Percentiles rank a stretch among this genome's conserved stretches.
Evolutionary conservation across 805 yeast species (phyloP).

Genomic region (Pichia paraexigua): DNA sequence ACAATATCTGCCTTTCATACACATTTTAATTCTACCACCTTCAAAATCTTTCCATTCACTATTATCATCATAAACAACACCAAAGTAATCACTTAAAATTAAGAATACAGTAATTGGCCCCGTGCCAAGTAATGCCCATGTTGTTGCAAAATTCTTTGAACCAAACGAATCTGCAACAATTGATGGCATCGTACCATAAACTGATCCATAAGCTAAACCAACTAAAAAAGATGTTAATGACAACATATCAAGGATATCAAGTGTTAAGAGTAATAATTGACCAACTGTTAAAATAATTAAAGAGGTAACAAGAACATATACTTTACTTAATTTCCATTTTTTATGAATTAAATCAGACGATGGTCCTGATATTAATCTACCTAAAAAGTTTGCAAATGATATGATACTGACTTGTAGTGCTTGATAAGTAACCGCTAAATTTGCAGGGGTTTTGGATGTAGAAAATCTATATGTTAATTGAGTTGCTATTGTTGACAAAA

Average conservation of each 20-base stretch:
- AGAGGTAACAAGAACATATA: constrained; percentile 54
- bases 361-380: constrained; percentile 59
- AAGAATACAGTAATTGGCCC: constrained; percentile 57
- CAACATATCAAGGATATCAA: constrained; percentile 36
- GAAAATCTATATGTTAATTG: constrained; percentile 1
- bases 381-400: constrained; percentile 57
- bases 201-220: constrained; percentile 63
- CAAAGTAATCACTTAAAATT: constrained; percentile 47
- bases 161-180: constrained; percentile 69
- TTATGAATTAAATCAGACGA: constrained; percentile 53
- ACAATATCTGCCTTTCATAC: constrained; percentile 38
- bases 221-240: constrained; percentile 44
- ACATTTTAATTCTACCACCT: constrained; percentile 23
- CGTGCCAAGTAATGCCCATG: constrained; percentile 70
- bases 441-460: constrained; percentile 15
- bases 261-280: constrained; percentile 29
- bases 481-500: neutral
- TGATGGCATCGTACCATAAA: constrained; percentile 71
- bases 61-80: constrained; percentile 40
- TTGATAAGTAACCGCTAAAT: constrained; percentile 43
- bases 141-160: constrained; percentile 55
- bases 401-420: constrained; percentile 65
- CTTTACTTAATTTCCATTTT: constrained; percentile 44
- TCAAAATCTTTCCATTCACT: constrained; percentile 34
- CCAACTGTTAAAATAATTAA: constrained; percentile 30